Base-by-base conservation (phyloP, 805 yeast genomes). In the Candida koratica region DNA sequence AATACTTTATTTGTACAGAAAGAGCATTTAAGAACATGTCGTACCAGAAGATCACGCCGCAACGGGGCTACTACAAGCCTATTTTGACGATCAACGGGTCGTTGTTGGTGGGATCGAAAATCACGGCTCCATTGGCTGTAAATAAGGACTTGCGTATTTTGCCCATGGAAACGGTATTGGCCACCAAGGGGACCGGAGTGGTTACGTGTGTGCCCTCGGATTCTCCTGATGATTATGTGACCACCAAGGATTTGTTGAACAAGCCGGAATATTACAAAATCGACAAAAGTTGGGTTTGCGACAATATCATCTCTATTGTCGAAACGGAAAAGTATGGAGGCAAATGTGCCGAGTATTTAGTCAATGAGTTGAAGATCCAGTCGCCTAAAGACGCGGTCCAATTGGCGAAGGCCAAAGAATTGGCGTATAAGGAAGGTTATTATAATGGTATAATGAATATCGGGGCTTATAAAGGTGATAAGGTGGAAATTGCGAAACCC, bases 151-250 rank as follows among this genome's bases (percentile, higher is more conserved):
- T 93, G 47, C 75, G 93, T 52, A 83, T 93, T 39, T 74, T 93
- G 47, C 98, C 98, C 49, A 93, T 93, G 98, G 97, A 90, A 64
- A 87, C 97, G 25, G 90, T 93, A 38, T 72, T 90, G 60, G 94
- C 95, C 26, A 73, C 79, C 38, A 93, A 93, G 71, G 98, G 98
- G 75, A 93, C 97, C 30, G 98, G 97, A 71, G 97, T 93, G 30
- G 98, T 93, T 40, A 90, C 97, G 5, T 93, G 96, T 71, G 97
- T 89, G 45, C 98, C 97, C 44, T 82, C 96, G n/a, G 96, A 89
- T 63, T 89, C 97, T 39, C 97, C 98, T 43, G 98, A 93, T 69
- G 98, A 93, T 69, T 93, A 54, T 57, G 80, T 90, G 63, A 93
- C 96, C 42, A 75, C 83, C 32, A 72, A 71, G 52, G 98, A 93